Percentiles rank a stretch among this genome's conserved stretches.
phyloP scores from a whole-genome alignment of 2,329 filamentous ascomycete species.

The Polytolypa hystricis region DNA sequence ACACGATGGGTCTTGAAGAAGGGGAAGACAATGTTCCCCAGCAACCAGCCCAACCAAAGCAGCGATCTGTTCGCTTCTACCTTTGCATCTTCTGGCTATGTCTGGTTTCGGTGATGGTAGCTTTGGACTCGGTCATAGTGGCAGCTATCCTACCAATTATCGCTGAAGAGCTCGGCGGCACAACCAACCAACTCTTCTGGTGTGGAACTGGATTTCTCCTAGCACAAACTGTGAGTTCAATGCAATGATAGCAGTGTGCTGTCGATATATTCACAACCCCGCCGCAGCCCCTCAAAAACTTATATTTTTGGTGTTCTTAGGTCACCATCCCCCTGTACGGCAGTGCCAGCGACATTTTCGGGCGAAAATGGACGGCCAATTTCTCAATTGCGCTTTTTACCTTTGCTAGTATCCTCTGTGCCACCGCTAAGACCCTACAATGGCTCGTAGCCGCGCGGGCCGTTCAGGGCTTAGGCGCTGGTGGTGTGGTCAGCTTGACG shows the following conservation, averaged over 20 bases:
- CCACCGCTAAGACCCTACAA: conserved; percentile 24
- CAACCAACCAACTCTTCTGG: conserved; percentile 4
- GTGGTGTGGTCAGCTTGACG: conserved; percentile 38
- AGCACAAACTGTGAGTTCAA: conserved; percentile 1
- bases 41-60: neutral
- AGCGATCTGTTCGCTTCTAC: conserved; percentile 3
- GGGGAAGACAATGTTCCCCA: neutral
- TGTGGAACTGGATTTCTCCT: conserved; percentile 4
- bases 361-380: conserved; percentile 7
- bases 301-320: neutral
- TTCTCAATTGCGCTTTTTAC: conserved; percentile 33
- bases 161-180: neutral
- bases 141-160: conserved; percentile 1
- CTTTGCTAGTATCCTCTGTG: conserved; percentile 33
- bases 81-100: conserved; percentile 2
- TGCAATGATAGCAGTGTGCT: neutral
- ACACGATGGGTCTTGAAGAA: neutral
- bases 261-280: neutral
- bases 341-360: conserved; percentile 8
- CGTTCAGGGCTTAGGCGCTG: conserved; percentile 40
- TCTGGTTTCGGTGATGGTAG: conserved; percentile 3
- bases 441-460: conserved; percentile 39
- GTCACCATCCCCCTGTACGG: conserved; percentile 7
- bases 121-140: conserved; percentile 5
- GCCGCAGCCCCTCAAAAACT: neutral